A percentile compares a stretch with the other conserved stretches of the same genome.
Evolutionary conservation across 2,329 filamentous ascomycete species (phyloP).

Genomic region (Diaporthe amygdali): DNA sequence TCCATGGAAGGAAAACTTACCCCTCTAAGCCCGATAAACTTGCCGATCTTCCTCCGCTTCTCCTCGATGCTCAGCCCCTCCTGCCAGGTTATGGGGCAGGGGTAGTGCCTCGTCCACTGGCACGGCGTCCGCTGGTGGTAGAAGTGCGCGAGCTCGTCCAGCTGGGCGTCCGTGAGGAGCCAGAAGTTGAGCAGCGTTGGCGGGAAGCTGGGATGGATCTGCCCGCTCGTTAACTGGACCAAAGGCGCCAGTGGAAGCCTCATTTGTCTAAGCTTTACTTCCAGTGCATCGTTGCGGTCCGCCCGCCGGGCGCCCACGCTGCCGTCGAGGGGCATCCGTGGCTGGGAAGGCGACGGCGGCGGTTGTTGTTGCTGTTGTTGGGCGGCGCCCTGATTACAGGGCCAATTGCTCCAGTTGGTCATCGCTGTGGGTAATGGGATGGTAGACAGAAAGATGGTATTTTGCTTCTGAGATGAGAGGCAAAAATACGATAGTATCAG

Average conservation of each 20-base stretch:
- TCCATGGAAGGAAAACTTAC: not conserved
- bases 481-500: not conserved
- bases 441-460: not conserved
- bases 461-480: not conserved
- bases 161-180: constrained; percentile 73
- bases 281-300: constrained; percentile 56
- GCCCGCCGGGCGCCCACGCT: constrained; percentile 43
- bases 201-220: constrained; percentile 70
- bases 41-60: constrained; percentile 74
- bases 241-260: constrained; percentile 70
- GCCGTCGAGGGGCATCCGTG: constrained; percentile 9
- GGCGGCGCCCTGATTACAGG: not conserved
- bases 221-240: constrained; percentile 65
- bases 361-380: constrained; percentile 15
- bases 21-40: constrained; percentile 76
- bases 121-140: constrained; percentile 73
- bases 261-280: constrained; percentile 69
- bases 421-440: not conserved
- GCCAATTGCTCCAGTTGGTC: not conserved
- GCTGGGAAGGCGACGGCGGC: constrained; percentile 22
- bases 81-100: constrained; percentile 70
- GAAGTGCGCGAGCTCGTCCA: constrained; percentile 73
- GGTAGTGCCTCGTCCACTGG: constrained; percentile 64
- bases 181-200: constrained; percentile 72
- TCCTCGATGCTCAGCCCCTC: constrained; percentile 61